Conservation (phyloP, 116 monocot genomes). For the Phalaenopsis hybrid region DNA sequence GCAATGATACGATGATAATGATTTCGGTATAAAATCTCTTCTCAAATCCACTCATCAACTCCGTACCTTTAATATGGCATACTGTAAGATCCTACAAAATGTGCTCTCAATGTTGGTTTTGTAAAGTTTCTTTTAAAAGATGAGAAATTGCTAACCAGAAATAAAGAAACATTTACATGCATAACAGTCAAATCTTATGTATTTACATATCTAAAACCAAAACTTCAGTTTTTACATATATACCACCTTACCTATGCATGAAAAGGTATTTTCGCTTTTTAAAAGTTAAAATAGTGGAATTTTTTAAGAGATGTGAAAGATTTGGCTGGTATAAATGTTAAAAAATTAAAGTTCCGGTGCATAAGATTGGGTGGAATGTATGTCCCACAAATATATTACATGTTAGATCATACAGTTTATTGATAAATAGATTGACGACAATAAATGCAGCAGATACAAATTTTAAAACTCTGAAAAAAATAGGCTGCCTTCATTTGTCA, state of each 20-base stretch:
- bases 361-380: too few species aligned
- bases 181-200: too few species aligned
- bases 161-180: not conserved
- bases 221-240: too few species aligned
- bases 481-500: not conserved
- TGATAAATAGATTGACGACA: not conserved
- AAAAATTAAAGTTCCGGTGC: too few species aligned
- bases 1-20: not conserved
- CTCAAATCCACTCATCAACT: not conserved
- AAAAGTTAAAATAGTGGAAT: too few species aligned
- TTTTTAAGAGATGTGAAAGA: too few species aligned
- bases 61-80: too few species aligned
- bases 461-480: not conserved
- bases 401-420: not conserved
- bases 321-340: too few species aligned
- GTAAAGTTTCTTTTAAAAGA: not conserved
- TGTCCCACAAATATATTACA: not conserved
- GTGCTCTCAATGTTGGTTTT: not conserved
- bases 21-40: not conserved
- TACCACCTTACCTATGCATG: too few species aligned
- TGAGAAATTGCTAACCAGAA: not conserved
- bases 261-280: too few species aligned
- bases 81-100: not conserved
- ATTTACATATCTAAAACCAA: too few species aligned
- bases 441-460: not conserved